phyloP scores from a whole-genome alignment of 225 moss, liverwort and hornwort species.

The Bryoerythrophyllum caledonicum region DNA sequence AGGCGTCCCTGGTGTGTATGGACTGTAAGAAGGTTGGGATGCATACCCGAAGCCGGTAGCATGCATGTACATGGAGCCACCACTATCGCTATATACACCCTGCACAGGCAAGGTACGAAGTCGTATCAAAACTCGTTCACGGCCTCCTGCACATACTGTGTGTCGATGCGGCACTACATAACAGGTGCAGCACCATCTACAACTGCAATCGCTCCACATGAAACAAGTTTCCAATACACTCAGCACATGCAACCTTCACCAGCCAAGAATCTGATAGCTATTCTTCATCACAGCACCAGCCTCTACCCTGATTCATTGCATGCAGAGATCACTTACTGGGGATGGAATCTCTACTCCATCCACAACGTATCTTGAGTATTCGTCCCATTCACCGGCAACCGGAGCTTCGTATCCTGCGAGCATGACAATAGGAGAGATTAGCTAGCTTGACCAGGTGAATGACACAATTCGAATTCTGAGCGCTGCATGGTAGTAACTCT shows the following conservation, averaged over 20 bases:
- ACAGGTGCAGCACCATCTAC: not conserved
- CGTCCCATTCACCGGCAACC: slow-evolving; percentile 88
- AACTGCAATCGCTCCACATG: not conserved
- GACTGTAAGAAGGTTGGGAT: slow-evolving; percentile 75
- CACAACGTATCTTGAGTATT: slow-evolving; percentile 73
- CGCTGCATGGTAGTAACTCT: not conserved
- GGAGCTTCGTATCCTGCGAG: slow-evolving; percentile 72
- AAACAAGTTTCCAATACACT: not conserved
- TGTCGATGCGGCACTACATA: not conserved
- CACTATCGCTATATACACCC: slow-evolving; percentile 87
- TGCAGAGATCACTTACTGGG: slow-evolving; percentile 52
- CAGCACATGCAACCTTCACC: slow-evolving; percentile 18
- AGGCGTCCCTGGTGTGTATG: slow-evolving; percentile 74
- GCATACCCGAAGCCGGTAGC: slow-evolving; percentile 79
- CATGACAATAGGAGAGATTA: slow-evolving; percentile 12
- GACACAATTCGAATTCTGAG: not conserved
- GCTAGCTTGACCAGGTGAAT: not conserved
- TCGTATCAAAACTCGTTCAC: slow-evolving; percentile 2
- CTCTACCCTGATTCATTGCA: not conserved
- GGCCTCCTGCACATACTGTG: not conserved
- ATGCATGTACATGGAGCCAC: slow-evolving; percentile 76
- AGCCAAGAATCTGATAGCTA: not conserved
- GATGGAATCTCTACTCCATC: slow-evolving; percentile 88
- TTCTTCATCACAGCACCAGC: not conserved
- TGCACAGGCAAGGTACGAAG: slow-evolving; percentile 24